These are phyloP conservation scores for Penicillium salamii DNA, from an alignment of 495 filamentous ascomycete species.

Conservation along the genomic window DNA sequence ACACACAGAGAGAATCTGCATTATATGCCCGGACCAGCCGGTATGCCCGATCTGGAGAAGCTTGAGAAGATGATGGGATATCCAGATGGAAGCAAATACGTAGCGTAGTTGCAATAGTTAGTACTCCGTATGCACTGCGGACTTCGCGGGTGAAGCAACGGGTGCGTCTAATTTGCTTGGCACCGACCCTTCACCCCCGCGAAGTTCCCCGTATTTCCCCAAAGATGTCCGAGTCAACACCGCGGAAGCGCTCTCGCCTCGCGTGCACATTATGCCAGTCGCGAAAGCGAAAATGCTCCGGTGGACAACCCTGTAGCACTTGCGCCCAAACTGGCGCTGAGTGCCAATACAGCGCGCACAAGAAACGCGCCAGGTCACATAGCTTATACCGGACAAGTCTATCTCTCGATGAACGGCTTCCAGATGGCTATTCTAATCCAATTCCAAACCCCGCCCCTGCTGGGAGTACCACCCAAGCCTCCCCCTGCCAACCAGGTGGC, in stretches of 20 bases:
- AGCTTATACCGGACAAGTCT: constrained; percentile 11
- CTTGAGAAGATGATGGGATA: constrained; percentile 28
- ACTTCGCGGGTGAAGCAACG: not conserved
- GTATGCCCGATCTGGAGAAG: constrained; percentile 34
- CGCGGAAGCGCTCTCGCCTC: constrained; percentile 43
- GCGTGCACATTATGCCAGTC: constrained; percentile 52
- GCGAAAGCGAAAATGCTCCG: constrained; percentile 55
- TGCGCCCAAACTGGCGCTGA: constrained; percentile 47
- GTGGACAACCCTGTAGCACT: constrained; percentile 48
- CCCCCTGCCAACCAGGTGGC: constrained; percentile 1
- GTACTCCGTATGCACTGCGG: no score
- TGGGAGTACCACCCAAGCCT: constrained; percentile 7
- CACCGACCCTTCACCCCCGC: constrained; percentile 3
- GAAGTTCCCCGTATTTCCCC: constrained; percentile 8
- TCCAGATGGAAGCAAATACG: constrained; percentile 30
- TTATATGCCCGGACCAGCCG: constrained; percentile 37
- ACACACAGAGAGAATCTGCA: constrained; percentile 26
- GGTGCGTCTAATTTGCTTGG: constrained; percentile 7
- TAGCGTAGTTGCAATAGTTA: constrained; percentile 6
- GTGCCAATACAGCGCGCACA: constrained; percentile 45
- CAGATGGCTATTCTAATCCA: constrained; percentile 13
- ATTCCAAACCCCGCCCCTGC: not conserved
- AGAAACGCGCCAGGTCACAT: constrained; percentile 25
- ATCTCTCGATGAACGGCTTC: constrained; percentile 12
- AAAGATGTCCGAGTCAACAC: constrained; percentile 32